Evolutionary conservation across 306 rosid species (phyloP), one percentile per base, ranked within the genome.

Genomic region (Cajanus cajan): DNA sequence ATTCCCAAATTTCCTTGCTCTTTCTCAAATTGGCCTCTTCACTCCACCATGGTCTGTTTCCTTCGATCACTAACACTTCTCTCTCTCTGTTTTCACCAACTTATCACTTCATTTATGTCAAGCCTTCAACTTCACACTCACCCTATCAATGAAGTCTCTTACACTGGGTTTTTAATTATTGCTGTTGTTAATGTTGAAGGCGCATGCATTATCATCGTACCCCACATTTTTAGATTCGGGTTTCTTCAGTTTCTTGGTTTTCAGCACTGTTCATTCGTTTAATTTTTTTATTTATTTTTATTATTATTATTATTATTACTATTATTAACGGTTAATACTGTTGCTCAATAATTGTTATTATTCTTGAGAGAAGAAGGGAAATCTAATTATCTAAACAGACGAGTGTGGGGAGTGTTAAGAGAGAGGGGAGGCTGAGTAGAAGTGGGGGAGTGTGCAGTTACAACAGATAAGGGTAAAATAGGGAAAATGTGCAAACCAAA

Each of bases 1-100:
- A 44, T 78, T 44, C 13, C 57, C 65, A 57, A 57, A 57, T 14
- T 68, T 76, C 4, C 16, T 41, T 31, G 16, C 40, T 65, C 8
- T 40, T 51, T 36, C 16, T 19, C 37, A 65, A 58, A 45, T 58
- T 50, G 21, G 31, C 22, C 45, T 58, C 36, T 51, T 14, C 75
- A 68, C 68, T 84, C 57, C 43, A 22, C 83, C 39, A 85, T 85
- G 88, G 88, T 85, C 22, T 72, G 88, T 81, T 39, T 52, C 54
- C 15, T 44, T 76, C 54, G 15, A 21, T 43, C 28, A 9, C 77
- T 1, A 12, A 58, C 67, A 8, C 36, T 33, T 10, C 39, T 69
- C 4, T 52, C 14, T 48, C 18, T 40, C 3, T 43, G 52, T 34
- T 52, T 64, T 41, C 61, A 14, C 34, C 58, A 22, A 18, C 10